phyloP scores from a whole-genome alignment of 768 basidiomycete genomes.

The Gymnopilus dilepis region DNA sequence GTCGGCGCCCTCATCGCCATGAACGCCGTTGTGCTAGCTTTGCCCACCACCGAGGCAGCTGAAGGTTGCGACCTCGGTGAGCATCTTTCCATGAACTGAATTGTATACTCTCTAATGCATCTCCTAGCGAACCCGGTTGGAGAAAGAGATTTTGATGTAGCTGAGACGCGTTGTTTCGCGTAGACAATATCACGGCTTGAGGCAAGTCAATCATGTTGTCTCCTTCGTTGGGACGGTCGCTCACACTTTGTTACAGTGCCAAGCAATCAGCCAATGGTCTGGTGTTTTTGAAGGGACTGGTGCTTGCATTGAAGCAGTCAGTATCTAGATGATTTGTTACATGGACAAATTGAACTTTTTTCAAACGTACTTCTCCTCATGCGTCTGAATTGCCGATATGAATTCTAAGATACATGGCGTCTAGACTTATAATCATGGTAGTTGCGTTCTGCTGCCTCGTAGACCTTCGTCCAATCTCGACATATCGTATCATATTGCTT shows the following conservation, averaged over 20 bases:
- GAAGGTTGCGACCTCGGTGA: neutral
- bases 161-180: slow-evolving; percentile 5
- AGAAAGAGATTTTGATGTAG: slow-evolving; percentile 5
- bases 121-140: neutral
- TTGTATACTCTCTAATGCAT: neutral
- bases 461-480: slow-evolving; percentile 25
- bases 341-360: too few relatives aligned
- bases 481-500: slow-evolving; percentile 19
- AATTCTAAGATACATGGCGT: neutral
- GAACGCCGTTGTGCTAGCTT: neutral
- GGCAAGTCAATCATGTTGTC: neutral
- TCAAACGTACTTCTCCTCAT: neutral
- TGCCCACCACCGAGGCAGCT: neutral
- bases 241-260: too few relatives aligned
- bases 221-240: too few relatives aligned
- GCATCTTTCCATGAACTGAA: too few relatives aligned
- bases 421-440: neutral
- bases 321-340: too few relatives aligned
- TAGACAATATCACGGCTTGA: neutral
- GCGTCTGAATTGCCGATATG: neutral
- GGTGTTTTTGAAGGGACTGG: too few relatives aligned
- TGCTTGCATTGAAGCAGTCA: too few relatives aligned
- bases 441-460: slow-evolving; percentile 21
- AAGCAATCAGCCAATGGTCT: too few relatives aligned
- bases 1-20: neutral